Base-by-base conservation (phyloP, 129 eudicot species). In the Flaveria bidentis region DNA sequence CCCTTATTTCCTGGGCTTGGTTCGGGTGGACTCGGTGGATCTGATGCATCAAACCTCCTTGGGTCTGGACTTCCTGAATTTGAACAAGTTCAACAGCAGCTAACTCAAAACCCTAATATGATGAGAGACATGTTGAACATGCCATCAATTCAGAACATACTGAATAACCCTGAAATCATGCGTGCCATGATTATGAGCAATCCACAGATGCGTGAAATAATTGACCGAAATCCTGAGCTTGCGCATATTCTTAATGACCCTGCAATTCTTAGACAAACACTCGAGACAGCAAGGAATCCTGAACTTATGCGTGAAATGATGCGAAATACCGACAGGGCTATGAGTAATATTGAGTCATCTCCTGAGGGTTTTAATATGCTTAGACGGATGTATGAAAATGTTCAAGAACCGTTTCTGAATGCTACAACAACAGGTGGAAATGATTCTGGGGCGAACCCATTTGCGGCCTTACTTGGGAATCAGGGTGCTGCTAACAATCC, bases 301-400 rank as follows among this genome's bases (percentile, higher is more conserved):
- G 98, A 94, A 41, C 88, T 94, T 56, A 94, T 91, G 98, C 97
- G 98, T 77, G 98, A 94, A 80, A 94, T 94, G 98, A 88, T 91
- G 97, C 83, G 96, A 1, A 94, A 94, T 61, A 94, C 98, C 65
- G 98, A 91, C 49, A 86, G 98, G 82, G 97, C 97, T 58, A 94
- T 94, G 97, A 94, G 98, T 78, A 91, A 94, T 50, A 91, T 94
- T 26, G 97, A 94, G 85, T 88, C 98, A 17, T 90, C 96, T 74
- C 98, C 98, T 6, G 98, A 91, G 83, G 98, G 98, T 25, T 94
- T 91, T 61, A 94, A 94, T 78, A 88, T 87, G 96, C 97, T 94
- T 15, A 87, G 98, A 78, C 96, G 98, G 52, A 94, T 94, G 97
- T 94, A 94, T 84, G 98, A 94, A 77, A 94, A 91, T 82, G 98